phyloP scores from a whole-genome alignment of 352 stramenopile genomes.

The Thraustochytrium striatum region DNA sequence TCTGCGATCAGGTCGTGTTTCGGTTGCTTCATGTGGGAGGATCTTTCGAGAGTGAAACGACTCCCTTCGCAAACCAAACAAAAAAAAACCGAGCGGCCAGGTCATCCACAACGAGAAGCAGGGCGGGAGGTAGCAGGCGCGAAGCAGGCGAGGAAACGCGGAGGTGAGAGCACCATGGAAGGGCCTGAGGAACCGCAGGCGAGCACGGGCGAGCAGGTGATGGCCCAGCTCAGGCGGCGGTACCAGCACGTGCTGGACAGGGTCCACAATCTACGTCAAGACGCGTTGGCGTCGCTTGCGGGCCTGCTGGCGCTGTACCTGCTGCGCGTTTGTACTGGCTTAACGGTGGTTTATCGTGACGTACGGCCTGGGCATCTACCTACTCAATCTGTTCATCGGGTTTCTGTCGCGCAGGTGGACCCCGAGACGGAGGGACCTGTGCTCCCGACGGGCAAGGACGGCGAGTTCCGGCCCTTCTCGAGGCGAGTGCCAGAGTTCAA shows the following conservation, averaged over 20 bases:
- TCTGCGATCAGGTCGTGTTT: no score
- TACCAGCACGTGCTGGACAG: slow-evolving; percentile 96
- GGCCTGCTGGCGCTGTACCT: slow-evolving; percentile 84
- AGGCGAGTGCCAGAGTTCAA: slow-evolving; percentile 95
- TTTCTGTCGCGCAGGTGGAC: slow-evolving; percentile 89
- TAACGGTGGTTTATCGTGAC: slow-evolving; percentile 97
- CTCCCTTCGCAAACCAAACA: no score
- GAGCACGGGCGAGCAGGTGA: slow-evolving; percentile 12
- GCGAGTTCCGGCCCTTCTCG: slow-evolving; percentile 84
- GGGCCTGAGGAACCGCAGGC: not conserved
- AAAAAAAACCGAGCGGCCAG: no score
- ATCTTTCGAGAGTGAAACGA: no score
- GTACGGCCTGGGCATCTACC: slow-evolving; percentile 97
- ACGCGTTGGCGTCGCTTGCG: slow-evolving; percentile 78
- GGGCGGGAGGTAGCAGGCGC: not conserved
- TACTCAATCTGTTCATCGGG: slow-evolving; percentile 98
- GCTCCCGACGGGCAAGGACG: slow-evolving; percentile 68
- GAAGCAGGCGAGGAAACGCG: not conserved
- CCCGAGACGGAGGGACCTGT: slow-evolving; percentile 72
- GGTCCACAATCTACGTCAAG: slow-evolving; percentile 91
- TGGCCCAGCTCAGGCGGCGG: slow-evolving; percentile 19
- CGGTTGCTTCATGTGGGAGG: no score
- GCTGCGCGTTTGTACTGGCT: slow-evolving; percentile 80
- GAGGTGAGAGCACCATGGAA: no score
- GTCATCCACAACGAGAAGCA: not conserved